These are phyloP conservation scores for Trametes maxima DNA, from an alignment of 768 basidiomycete genomes.

Conservation along the genomic window DNA sequence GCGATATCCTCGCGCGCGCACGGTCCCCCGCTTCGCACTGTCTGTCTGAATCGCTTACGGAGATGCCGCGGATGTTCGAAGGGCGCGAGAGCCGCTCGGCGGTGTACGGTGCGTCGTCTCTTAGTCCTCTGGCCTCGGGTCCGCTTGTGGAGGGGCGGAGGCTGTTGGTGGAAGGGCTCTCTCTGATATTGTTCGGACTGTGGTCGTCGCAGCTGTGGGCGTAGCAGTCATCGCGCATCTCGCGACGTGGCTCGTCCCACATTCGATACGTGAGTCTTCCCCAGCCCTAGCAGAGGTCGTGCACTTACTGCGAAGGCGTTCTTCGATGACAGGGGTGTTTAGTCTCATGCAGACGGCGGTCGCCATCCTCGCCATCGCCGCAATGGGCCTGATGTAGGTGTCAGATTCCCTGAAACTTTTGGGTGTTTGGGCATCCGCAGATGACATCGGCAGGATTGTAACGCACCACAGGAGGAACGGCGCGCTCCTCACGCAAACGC, in stretches of 20 bases:
- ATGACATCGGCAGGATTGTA: slow-evolving; percentile 49
- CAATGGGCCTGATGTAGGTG: slow-evolving; percentile 65
- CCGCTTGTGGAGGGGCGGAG: neutral
- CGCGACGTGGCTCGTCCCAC: slow-evolving; percentile 21
- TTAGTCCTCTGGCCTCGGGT: too few species aligned
- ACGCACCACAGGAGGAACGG: slow-evolving; percentile 68
- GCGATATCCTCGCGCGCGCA: neutral
- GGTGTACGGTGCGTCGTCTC: slow-evolving; percentile 18
- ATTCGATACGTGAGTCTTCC: slow-evolving; percentile 24
- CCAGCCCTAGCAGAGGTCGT: too few species aligned
- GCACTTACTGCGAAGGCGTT: too few species aligned
- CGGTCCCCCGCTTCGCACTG: neutral
- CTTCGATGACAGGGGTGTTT: slow-evolving; percentile 28
- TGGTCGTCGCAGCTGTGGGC: slow-evolving; percentile 18
- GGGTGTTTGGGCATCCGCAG: too few species aligned
- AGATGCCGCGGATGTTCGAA: slow-evolving; percentile 24
- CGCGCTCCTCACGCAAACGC: slow-evolving; percentile 62
- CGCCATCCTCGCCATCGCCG: slow-evolving; percentile 66
- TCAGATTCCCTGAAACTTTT: neutral
- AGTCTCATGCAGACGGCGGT: slow-evolving; percentile 65
- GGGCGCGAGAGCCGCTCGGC: slow-evolving; percentile 20
- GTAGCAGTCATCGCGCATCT: slow-evolving; percentile 28
- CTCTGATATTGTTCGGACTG: neutral
- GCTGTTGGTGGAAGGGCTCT: neutral
- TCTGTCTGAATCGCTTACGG: neutral